These are phyloP conservation scores for Davidsoniella neocaledoniae DNA, from an alignment of 2,329 filamentous ascomycete species.

Conservation along the genomic window DNA sequence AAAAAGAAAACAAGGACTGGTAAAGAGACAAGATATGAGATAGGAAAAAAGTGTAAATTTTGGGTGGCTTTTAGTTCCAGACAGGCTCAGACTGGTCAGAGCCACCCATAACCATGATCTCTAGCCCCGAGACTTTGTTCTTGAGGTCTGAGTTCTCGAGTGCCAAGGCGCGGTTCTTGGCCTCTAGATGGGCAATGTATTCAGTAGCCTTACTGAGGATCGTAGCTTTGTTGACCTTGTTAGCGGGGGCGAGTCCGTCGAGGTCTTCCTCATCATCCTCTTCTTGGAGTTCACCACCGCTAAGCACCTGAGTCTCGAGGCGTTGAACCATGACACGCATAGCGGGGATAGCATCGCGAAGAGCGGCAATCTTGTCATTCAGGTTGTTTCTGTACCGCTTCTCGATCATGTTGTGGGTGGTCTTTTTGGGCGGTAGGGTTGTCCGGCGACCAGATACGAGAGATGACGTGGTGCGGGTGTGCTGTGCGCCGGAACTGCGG, in stretches of 20 bases:
- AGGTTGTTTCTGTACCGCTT: conserved; percentile 71
- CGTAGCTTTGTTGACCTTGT: conserved; percentile 28
- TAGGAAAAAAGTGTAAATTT: not conserved
- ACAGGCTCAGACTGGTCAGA: not conserved
- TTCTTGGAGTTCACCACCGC: conserved; percentile 1
- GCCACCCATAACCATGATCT: conserved; percentile 16
- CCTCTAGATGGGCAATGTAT: conserved; percentile 23
- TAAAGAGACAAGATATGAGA: not conserved
- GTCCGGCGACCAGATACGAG: conserved; percentile 5
- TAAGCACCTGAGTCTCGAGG: conserved; percentile 8
- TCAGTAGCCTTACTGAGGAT: conserved; percentile 25
- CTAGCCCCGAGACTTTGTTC: conserved; percentile 18
- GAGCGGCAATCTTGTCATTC: conserved; percentile 65
- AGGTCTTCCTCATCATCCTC: conserved; percentile 17
- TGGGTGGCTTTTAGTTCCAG: not conserved
- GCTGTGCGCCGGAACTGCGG: not conserved
- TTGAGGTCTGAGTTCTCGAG: conserved; percentile 20
- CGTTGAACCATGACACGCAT: conserved; percentile 21
- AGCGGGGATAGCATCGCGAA: conserved; percentile 50
- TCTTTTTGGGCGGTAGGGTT: conserved; percentile 41
- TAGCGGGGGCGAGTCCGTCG: conserved; percentile 20
- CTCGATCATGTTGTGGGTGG: conserved; percentile 73
- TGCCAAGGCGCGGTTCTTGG: conserved; percentile 19
- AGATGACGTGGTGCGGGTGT: conserved; percentile 5
- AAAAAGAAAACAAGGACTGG: not conserved